Conservation (phyloP, 129 eudicot species). For the Mikania micrantha region DNA sequence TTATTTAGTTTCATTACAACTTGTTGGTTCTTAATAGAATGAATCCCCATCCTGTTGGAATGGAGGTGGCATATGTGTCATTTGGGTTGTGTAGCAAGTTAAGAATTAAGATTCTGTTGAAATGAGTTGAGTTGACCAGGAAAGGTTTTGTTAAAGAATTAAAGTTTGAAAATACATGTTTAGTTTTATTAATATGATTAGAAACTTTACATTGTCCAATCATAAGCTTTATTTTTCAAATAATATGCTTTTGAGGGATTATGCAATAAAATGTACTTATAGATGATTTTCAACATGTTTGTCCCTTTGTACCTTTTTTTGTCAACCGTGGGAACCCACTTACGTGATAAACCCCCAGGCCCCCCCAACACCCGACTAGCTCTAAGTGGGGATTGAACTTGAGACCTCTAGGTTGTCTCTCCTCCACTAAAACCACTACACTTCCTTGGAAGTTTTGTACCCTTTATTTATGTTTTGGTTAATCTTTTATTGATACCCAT, state of each 20-base stretch:
- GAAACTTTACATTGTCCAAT: neutral
- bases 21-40: too few species aligned
- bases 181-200: neutral
- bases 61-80: neutral
- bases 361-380: too few species aligned
- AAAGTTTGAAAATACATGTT: neutral
- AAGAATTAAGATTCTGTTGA: neutral
- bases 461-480: neutral
- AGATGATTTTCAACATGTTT: neutral
- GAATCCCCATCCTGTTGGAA: neutral
- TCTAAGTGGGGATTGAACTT: too few species aligned
- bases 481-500: neutral
- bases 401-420: too few species aligned
- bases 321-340: too few species aligned
- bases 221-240: neutral
- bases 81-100: neutral
- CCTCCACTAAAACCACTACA: too few species aligned
- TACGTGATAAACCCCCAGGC: too few species aligned
- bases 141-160: neutral
- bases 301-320: neutral
- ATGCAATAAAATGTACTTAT: neutral
- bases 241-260: neutral
- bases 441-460: too few species aligned
- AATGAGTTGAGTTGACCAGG: neutral
- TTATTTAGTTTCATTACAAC: too few species aligned